These are phyloP conservation scores for Sclerotinia spermophila DNA, from an alignment of 2,329 filamentous ascomycete genomes.

Conservation along the genomic window DNA sequence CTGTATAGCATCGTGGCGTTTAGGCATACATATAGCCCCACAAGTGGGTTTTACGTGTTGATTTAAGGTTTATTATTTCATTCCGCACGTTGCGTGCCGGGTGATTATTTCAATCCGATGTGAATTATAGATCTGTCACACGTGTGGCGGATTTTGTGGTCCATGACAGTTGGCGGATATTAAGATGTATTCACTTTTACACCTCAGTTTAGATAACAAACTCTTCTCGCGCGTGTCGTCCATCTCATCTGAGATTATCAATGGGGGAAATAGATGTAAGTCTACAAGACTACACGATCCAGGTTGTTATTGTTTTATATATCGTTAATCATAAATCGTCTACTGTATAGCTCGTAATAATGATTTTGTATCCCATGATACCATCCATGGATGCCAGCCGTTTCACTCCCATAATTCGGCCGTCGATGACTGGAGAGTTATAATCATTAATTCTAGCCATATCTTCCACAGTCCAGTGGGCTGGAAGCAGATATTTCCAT, in stretches of 20 bases:
- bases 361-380: neutral
- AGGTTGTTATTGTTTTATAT: neutral
- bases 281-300: neutral
- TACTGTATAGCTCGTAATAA: neutral
- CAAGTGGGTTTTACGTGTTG: neutral
- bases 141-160: no score
- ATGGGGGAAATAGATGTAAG: neutral
- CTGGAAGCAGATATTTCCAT: neutral
- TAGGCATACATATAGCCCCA: neutral
- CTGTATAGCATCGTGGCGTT: slow-evolving; percentile 11
- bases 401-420: neutral
- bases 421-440: neutral
- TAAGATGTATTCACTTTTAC: no score
- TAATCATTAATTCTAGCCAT: neutral
- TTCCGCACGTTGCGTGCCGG: neutral
- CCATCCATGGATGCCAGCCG: neutral
- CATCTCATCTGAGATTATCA: neutral
- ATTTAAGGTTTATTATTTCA: neutral
- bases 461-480: neutral
- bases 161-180: no score
- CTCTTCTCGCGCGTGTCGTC: neutral
- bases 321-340: neutral
- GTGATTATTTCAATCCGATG: neutral
- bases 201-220: neutral
- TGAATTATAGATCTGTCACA: neutral